Base-by-base conservation (phyloP, 345 rosid species). In the Camelina hispida region DNA sequence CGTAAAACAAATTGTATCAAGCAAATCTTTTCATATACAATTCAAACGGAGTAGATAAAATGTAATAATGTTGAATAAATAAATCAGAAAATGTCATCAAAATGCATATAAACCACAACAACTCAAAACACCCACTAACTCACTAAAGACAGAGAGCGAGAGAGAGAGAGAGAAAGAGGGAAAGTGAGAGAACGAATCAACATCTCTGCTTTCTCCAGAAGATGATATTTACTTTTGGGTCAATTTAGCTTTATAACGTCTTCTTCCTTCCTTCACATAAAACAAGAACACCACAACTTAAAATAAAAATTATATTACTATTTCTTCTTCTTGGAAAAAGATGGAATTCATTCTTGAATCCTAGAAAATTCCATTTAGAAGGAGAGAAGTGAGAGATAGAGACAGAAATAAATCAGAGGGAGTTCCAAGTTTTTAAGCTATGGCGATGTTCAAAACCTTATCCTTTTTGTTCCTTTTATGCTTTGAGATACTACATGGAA, bases 151-250 rank as follows among this genome's bases (percentile, higher is more conserved):
- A 34, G 16, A 60, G 44, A 20, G 22, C 22, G 22, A 58, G 62
- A 65, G 6, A 12, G 6, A 12, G 6, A 43, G 69, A 35, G 66
- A 34, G 16, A 71, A 34, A 70, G 69, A 62, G 32, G 11, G 69
- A 63, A 30, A 63, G 63, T 18, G 65, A 63, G 35, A 73, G 44
- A 43, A 47, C 71, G 65, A 73, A 56, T 66, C 51, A 52, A 66
- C 44, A 57, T 66, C 87, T 87, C 84, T 74, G 42, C 59, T 66
- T 60, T 23, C 87, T 86, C 81, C 83, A 83, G 76, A 86, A 77
- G 34, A 89, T 85, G 44, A 73, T 35, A 38, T 40, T 40, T 40
- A 72, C 64, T 15, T 16, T 59, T 59, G 25, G 44, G 46, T 59
- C 46, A 35, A 59, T 9, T 59, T 10, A 40, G 43, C 23, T 34